Evolutionary conservation across 306 rosid species (phyloP), one percentile per base, ranked within the genome.

Genomic region (Abrus precatorius): DNA sequence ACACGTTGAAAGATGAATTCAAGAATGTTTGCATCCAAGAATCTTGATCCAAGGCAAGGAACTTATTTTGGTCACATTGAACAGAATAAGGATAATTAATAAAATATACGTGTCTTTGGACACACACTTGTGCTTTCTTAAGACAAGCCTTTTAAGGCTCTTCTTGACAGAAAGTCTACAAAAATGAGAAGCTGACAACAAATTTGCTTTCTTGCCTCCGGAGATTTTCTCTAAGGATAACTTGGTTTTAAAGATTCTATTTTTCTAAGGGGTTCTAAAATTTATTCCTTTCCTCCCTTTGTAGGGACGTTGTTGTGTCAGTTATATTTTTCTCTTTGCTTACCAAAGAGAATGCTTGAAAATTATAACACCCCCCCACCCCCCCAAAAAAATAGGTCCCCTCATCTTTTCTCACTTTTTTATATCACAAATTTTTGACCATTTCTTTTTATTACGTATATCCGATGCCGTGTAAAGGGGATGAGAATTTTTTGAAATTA

Each of bases 281-380:
- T 72, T 78, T 88, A 90, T 91, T 91, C 95, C 84, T 90, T 87
- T 60, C 91, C 77, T 78, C 59, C 78, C 61, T 85, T 54, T 73
- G 60, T 44, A 34, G 64, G 77, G 57, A 65, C 32, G 49, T 79
- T 40, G 71, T 60, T 53, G 43, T 60, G 50, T 75, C 74, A 56
- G 53, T 72, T 64, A 14, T 57, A 66, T 11, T 30, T 83, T 52
- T 64, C 52, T 55, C 70, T 59, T 75, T 52, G 57, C 34, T 8
- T 1, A 14, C 1, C 0, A 27, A 6, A 36, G 60, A 20, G 20
- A 20, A 20, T 20, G 20, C 20, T 20, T 20, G 20, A 20, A 20
- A 20, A 20, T 20, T 20, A 20, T 20, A 20, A 20, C 20, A 20
- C 20, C 20, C 20, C 20, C 20, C 20, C 20, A 0, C 20, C 20